Conservation (phyloP, 768 basidiomycete genomes). For the Tubosaeta sp. region DNA sequence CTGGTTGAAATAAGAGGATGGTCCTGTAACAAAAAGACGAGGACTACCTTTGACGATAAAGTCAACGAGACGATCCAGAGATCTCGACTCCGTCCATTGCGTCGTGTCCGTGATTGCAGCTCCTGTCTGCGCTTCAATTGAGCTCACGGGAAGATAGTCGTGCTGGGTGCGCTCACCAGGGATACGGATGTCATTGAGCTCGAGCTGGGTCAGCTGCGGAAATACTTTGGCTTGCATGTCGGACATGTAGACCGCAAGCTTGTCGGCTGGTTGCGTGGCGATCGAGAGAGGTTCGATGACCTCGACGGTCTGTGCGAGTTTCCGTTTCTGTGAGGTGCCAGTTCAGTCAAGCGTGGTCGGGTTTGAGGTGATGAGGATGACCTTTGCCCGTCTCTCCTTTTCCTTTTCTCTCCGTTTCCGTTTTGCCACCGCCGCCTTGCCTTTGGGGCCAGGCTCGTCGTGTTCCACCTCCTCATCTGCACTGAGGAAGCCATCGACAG, state of each 20-base stretch:
- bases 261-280: constrained; percentile 52
- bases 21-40: background rate
- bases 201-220: constrained; percentile 65
- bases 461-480: constrained; percentile 41
- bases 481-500: constrained; percentile 39
- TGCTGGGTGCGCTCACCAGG: constrained; percentile 52
- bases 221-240: constrained; percentile 67
- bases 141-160: constrained; percentile 27
- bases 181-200: constrained; percentile 75
- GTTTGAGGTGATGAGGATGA: constrained; percentile 23
- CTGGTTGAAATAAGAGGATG: constrained; percentile 32
- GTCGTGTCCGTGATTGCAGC: constrained; percentile 72
- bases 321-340: constrained; percentile 50
- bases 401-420: constrained; percentile 74
- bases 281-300: constrained; percentile 39
- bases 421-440: constrained; percentile 37
- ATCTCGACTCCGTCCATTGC: constrained; percentile 65
- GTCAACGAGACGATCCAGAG: constrained; percentile 63
- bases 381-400: constrained; percentile 71
- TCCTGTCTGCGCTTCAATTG: constrained; percentile 59
- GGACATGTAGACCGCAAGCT: constrained; percentile 60
- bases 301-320: constrained; percentile 46
- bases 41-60: constrained; percentile 71
- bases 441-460: constrained; percentile 24
- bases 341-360: constrained; percentile 6